Evolutionary conservation across 768 basidiomycete species (phyloP), one percentile per base, ranked within the genome.

Genomic region (Astraeus odoratus): DNA sequence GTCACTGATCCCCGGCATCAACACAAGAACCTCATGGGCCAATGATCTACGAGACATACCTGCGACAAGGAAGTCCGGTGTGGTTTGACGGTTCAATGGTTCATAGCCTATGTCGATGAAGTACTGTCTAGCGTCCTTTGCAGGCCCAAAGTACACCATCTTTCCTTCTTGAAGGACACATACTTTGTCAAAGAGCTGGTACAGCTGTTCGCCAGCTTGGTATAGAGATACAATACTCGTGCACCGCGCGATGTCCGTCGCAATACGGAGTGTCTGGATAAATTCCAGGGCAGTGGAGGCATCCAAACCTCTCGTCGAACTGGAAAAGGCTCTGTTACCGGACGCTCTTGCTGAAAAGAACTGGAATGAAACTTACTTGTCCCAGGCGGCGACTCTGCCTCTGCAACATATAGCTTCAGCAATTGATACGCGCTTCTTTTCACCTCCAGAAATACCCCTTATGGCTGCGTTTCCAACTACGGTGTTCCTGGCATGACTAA

Each of bases 371-470:
- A 18, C 73, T 53, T 45, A 83, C 83, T 85, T 89, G 66, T 90
- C 87, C 88, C 87, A 91, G 16, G 77, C 77, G 18, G 75, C 73
- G 3, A 91, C 65, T 8, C 74, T 66, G 36, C 78, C 77, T 30
- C 83, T 70, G 5, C 76, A 76, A 0, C 81, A 78, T 43, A 89
- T 61, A 2, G 73, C 69, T 59, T 93, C 90, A 1, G 77, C 74
- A 51, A 89, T 84, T n/a, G 82, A 82, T 3, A 91, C 87, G 9
- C 89, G 77, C 61, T 90, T 91, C 67, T 75, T 78, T 70, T 88
- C 81, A 2, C 86, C 86, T 10, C 86, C 85, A 30, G 76, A 79
- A 15, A 87, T 74, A n/a, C 85, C 84, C 10, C 80, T 71, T 8
- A 92, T 75, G 25, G 77, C 74, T 15, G 81, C 84, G 66, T 92